phyloP scores from a whole-genome alignment of 2,329 filamentous ascomycete species.

The Diaporthe sp. region DNA sequence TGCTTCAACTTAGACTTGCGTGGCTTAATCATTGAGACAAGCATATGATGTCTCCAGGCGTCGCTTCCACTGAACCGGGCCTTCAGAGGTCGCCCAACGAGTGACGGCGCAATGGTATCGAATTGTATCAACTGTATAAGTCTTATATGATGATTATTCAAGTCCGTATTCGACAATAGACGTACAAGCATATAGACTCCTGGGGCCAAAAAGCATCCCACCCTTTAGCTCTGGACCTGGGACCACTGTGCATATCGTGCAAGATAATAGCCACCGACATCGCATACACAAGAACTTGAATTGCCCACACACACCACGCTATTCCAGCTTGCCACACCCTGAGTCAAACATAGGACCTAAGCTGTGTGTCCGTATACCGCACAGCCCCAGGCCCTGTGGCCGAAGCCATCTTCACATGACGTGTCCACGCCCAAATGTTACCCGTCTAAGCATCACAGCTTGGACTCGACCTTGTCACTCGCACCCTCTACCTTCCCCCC shows the following conservation, averaged over 20 bases:
- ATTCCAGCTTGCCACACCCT: not conserved
- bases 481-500: conserved; percentile 43
- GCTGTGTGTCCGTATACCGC: not conserved
- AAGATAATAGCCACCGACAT: no score
- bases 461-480: conserved; percentile 41
- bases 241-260: no score
- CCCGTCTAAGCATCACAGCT: conserved; percentile 48
- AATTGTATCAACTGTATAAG: not conserved
- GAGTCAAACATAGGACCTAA: not conserved
- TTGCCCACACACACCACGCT: no score
- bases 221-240: no score
- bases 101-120: not conserved
- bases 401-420: not conserved
- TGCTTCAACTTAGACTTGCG: no score
- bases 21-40: no score
- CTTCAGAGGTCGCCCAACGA: no score
- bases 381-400: no score
- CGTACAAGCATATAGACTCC: not conserved
- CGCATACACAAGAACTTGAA: not conserved
- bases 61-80: no score
- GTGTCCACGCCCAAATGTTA: no score
- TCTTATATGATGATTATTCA: no score
- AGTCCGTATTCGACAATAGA: not conserved
- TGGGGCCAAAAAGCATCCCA: not conserved
- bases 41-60: no score